Percentiles rank a stretch among this genome's conserved stretches.
Evolutionary conservation across 2,329 filamentous ascomycete species (phyloP).

Genomic region (Verticillium isaacii): DNA sequence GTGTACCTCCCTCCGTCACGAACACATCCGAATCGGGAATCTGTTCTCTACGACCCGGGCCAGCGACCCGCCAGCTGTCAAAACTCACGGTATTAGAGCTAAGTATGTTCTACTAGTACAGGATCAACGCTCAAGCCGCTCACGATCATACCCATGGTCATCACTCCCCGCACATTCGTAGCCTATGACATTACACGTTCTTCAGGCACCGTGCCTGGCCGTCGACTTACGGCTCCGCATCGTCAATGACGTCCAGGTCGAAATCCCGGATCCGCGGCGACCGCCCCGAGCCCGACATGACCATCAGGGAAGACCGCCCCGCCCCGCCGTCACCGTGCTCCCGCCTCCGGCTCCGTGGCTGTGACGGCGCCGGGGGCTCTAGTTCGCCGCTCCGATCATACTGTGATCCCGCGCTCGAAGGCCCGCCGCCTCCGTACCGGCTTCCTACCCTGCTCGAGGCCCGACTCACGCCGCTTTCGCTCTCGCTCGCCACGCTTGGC

Average conservation of each 20-base stretch:
- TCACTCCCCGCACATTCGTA: not conserved
- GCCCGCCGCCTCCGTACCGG: constrained; percentile 3
- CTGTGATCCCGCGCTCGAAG: not conserved
- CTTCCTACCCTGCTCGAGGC: constrained; percentile 19
- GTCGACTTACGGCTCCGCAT: constrained; percentile 17
- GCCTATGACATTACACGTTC: not conserved
- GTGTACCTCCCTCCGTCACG: too few relatives aligned
- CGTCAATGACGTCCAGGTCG: constrained; percentile 29
- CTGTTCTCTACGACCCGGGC: too few relatives aligned
- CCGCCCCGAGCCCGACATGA: not conserved
- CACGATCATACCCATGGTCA: too few relatives aligned
- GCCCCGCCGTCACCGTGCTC: constrained; percentile 1
- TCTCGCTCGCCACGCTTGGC: constrained; percentile 22
- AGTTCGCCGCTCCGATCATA: not conserved
- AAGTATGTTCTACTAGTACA: too few relatives aligned
- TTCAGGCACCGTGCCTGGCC: not conserved
- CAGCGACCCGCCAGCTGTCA: too few relatives aligned
- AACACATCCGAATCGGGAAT: too few relatives aligned
- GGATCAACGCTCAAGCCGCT: too few relatives aligned
- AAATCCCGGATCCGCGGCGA: constrained; percentile 29
- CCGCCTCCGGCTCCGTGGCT: constrained; percentile 5
- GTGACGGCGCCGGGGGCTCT: not conserved
- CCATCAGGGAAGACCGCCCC: not conserved
- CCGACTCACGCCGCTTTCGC: constrained; percentile 10
- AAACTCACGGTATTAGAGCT: too few relatives aligned